A percentile compares a stretch with the other conserved stretches of the same genome.
Evolutionary conservation across 2,329 filamentous ascomycete species (phyloP).

Genomic region (Torrubiellomyces zombiae): DNA sequence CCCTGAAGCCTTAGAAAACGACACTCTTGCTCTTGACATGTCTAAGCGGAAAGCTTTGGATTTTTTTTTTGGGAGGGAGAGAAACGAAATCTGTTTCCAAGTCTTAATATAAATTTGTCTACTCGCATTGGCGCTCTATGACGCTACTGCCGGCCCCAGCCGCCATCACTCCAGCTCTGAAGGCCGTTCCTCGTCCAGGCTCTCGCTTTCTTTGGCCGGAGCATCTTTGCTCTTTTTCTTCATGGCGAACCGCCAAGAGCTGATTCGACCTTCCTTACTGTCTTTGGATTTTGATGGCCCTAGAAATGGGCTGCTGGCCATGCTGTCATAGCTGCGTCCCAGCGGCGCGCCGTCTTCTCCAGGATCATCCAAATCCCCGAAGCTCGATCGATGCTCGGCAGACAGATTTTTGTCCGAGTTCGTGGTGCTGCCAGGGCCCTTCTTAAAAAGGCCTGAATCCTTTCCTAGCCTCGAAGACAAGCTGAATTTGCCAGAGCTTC

Average conservation of each 20-base stretch:
- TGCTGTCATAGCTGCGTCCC: slow-evolving; percentile 38
- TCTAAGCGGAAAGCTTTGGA: too few species aligned
- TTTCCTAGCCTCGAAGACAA: slow-evolving; percentile 39
- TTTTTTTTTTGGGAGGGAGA: too few species aligned
- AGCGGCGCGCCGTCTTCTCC: slow-evolving; percentile 26
- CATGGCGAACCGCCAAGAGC: slow-evolving; percentile 38
- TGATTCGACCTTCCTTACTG: slow-evolving; percentile 30
- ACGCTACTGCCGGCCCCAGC: too few species aligned
- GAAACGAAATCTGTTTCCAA: too few species aligned
- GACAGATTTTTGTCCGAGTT: slow-evolving; percentile 41
- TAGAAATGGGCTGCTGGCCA: slow-evolving; percentile 38
- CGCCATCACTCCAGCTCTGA: slow-evolving; percentile 12
- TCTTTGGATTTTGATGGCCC: slow-evolving; percentile 31
- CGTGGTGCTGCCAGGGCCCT: slow-evolving; percentile 37
- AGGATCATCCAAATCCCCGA: slow-evolving; percentile 37
- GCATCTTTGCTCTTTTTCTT: slow-evolving; percentile 41
- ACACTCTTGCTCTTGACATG: too few species aligned
- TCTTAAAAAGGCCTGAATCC: slow-evolving; percentile 39
- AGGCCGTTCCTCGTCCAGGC: slow-evolving; percentile 30
- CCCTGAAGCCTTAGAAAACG: too few species aligned
- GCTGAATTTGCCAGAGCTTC: slow-evolving; percentile 49
- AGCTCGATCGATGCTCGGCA: slow-evolving; percentile 36
- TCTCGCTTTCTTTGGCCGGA: slow-evolving; percentile 29
- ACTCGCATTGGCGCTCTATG: too few species aligned
- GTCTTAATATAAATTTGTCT: too few species aligned